A percentile compares a stretch with the other conserved stretches of the same genome.
Evolutionary conservation across 768 basidiomycete genomes (phyloP).

Genomic region (Lactarius pseudohatsudake): DNA sequence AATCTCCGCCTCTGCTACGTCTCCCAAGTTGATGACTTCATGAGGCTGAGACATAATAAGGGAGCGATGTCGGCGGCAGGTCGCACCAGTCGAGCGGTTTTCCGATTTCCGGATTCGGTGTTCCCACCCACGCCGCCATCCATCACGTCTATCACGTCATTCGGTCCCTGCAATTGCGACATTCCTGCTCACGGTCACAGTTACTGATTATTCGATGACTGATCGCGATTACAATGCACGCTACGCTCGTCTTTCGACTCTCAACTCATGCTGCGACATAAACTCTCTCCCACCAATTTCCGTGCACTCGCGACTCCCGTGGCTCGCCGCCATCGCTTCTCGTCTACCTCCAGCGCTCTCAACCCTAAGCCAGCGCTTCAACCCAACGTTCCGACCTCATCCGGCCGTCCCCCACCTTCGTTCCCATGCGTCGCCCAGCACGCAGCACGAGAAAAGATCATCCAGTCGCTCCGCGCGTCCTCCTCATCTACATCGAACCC

Average conservation of each 20-base stretch:
- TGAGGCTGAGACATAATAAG: not conserved
- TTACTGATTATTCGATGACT: not conserved
- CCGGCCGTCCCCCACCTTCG: constrained; percentile 30
- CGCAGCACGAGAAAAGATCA: constrained; percentile 61
- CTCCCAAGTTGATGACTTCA: not conserved
- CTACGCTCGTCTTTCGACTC: not conserved
- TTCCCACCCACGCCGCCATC: not conserved
- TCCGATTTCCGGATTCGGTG: not conserved
- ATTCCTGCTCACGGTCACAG: constrained; percentile 17
- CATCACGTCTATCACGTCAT: not conserved
- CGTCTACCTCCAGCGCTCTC: not conserved
- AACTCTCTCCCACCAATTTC: not conserved
- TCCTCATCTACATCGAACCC: constrained; percentile 24
- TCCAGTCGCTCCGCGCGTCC: constrained; percentile 35
- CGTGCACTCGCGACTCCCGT: not conserved
- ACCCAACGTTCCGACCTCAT: not conserved
- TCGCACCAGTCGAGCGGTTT: too few species aligned
- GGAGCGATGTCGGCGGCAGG: too few species aligned
- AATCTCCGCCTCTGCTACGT: not conserved
- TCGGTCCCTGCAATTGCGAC: constrained; percentile 7
- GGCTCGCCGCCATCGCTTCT: not conserved
- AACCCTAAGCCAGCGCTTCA: not conserved
- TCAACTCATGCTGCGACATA: not conserved
- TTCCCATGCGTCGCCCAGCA: constrained; percentile 86
- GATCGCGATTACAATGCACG: not conserved